Conservation (phyloP, 1,284 basidiomycete species). For the Trichosporon sp. region DNA sequence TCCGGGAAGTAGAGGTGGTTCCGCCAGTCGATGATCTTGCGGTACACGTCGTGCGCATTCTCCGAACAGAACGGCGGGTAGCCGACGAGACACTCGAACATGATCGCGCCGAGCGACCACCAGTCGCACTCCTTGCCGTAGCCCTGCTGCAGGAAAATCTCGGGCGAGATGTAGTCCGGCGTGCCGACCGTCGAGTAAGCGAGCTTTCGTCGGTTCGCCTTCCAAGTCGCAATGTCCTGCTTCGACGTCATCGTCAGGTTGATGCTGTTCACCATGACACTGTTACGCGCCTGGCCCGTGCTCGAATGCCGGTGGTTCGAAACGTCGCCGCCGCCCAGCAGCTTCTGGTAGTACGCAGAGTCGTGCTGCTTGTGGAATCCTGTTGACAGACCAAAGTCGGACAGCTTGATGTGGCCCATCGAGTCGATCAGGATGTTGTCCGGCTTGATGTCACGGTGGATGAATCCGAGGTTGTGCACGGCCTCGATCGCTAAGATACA, state of each 20-base stretch:
- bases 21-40: conserved; percentile 96
- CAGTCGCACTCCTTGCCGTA: conserved; percentile 98
- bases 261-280: conserved; percentile 92
- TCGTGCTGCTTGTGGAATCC: conserved; percentile 94
- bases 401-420: conserved; percentile 88
- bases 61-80: conserved; percentile 98
- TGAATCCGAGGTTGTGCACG: conserved; percentile 97
- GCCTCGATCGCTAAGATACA: conserved; percentile 97
- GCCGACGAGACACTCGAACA: conserved; percentile 94
- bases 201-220: conserved; percentile 93
- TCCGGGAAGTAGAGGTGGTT: conserved; percentile 90
- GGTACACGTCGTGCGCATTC: conserved; percentile 95
- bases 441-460: conserved; percentile 95
- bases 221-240: conserved; percentile 97
- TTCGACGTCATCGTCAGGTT: conserved; percentile 88
- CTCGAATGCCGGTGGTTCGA: conserved; percentile 28
- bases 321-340: conserved; percentile 62
- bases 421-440: conserved; percentile 97
- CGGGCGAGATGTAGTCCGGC: conserved; percentile 98
- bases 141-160: conserved; percentile 95
- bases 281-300: conserved; percentile 61
- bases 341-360: conserved; percentile 87
- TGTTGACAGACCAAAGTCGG: conserved; percentile 90
- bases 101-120: conserved; percentile 97
- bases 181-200: conserved; percentile 98